Conservation (phyloP, 257 asterid genomes). For the Solanum dulcamara region DNA sequence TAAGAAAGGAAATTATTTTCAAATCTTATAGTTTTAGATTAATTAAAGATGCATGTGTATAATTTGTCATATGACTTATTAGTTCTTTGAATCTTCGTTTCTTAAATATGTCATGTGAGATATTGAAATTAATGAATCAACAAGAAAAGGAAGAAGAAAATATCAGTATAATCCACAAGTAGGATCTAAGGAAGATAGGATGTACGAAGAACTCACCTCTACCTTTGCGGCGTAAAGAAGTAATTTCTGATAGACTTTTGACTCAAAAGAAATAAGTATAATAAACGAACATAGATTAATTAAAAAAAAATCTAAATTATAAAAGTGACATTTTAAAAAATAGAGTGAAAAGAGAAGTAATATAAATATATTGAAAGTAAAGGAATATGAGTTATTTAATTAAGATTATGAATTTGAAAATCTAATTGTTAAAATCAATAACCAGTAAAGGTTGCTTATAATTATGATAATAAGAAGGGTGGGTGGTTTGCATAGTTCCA, state of each 20-base stretch:
- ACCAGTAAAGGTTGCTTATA: background rate
- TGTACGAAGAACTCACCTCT: background rate
- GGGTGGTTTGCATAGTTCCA: background rate
- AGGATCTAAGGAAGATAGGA: background rate
- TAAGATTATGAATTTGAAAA: background rate
- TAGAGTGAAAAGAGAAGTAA: too few species aligned
- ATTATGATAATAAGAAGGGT: background rate
- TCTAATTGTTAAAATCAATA: too few species aligned
- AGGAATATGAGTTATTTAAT: background rate
- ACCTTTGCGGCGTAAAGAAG: too few species aligned
- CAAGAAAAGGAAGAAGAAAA: background rate
- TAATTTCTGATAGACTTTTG: too few species aligned
- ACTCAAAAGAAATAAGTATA: background rate
- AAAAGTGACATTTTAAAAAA: background rate
- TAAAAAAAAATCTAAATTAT: too few species aligned
- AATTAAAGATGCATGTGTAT: background rate
- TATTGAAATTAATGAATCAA: background rate
- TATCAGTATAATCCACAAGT: accelerated
- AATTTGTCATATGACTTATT: background rate
- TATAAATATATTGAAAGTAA: too few species aligned
- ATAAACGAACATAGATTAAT: too few species aligned
- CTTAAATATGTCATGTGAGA: too few species aligned
- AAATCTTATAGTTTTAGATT: background rate
- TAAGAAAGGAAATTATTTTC: too few species aligned
- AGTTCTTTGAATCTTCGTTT: background rate